Evolutionary conservation across 1,139 yeast species (phyloP).

Genomic region (Protomyces inundatus): DNA sequence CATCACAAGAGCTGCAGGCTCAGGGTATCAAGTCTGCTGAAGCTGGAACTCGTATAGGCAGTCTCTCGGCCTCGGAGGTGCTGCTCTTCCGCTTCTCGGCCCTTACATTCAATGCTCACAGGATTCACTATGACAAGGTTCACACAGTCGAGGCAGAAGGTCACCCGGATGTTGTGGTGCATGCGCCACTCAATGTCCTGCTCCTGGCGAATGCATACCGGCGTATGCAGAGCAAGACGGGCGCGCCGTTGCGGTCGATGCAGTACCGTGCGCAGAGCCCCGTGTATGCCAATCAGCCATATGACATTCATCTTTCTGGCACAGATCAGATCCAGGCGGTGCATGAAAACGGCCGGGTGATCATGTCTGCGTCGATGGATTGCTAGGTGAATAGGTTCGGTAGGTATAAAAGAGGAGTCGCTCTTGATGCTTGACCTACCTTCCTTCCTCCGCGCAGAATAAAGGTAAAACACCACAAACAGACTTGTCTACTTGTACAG

Average conservation of each 20-base stretch:
- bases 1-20: background rate
- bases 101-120: constrained; percentile 71
- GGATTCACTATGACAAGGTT: constrained; percentile 61
- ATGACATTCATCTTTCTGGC: background rate
- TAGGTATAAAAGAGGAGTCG: too few species aligned
- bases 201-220: constrained; percentile 7
- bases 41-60: background rate
- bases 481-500: too few species aligned
- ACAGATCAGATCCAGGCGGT: background rate
- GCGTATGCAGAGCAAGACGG: background rate
- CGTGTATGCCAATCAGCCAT: constrained; percentile 6
- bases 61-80: constrained; percentile 21
- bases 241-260: background rate
- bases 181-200: constrained; percentile 58
- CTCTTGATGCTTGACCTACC: too few species aligned
- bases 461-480: too few species aligned
- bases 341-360: background rate
- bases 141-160: constrained; percentile 54
- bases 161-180: constrained; percentile 59
- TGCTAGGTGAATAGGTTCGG: background rate
- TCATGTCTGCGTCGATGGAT: constrained; percentile 4
- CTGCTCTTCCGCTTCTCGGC: constrained; percentile 59
- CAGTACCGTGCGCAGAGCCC: constrained; percentile 11
- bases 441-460: too few species aligned
- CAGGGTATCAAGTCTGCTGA: background rate